Evolutionary conservation across 2,329 filamentous ascomycete genomes (phyloP).

Genomic region (Microdochium bolleyi): DNA sequence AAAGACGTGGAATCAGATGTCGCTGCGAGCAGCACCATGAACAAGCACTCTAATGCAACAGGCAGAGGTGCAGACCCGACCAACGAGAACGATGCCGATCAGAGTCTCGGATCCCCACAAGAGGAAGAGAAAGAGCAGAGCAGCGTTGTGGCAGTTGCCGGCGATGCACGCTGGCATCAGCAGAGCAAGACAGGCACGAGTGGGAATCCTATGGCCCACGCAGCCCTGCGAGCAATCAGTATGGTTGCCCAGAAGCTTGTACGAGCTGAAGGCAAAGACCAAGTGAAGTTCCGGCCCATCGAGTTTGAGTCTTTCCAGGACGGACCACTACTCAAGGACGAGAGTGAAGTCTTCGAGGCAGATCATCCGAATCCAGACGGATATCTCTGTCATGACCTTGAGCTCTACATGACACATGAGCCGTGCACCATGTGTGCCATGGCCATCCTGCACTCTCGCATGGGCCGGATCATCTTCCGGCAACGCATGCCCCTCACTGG

Average conservation of each 20-base stretch:
- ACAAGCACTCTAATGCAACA: constrained; percentile 1
- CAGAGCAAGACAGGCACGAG: constrained; percentile 37
- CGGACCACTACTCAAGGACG: constrained; percentile 58
- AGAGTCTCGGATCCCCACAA: constrained; percentile 11
- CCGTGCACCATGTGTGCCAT: constrained; percentile 96
- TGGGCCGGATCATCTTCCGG: constrained; percentile 77
- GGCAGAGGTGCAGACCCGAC: constrained; percentile 3
- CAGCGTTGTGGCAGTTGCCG: constrained; percentile 63
- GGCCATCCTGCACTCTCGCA: constrained; percentile 90
- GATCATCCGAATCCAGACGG: constrained; percentile 66
- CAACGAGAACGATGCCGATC: constrained; percentile 3
- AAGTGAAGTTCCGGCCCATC: constrained; percentile 29
- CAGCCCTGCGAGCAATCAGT: constrained; percentile 70
- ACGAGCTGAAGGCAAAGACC: constrained; percentile 40
- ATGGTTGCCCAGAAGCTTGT: constrained; percentile 69
- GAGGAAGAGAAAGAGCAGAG: constrained; percentile 23
- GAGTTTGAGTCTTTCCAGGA: constrained; percentile 60
- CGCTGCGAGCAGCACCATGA: background rate
- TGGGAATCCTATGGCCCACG: constrained; percentile 72
- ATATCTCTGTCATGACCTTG: constrained; percentile 88
- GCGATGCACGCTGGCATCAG: constrained; percentile 64
- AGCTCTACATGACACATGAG: constrained; percentile 92
- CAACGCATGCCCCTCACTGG: constrained; percentile 74
- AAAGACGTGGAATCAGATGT: constrained; percentile 1
- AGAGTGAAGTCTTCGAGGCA: constrained; percentile 52